Percentiles rank a stretch among this genome's conserved stretches.
These are phyloP conservation scores for Botrytis byssoidea DNA, from an alignment of 2,329 filamentous ascomycete genomes.

Conservation along the genomic window DNA sequence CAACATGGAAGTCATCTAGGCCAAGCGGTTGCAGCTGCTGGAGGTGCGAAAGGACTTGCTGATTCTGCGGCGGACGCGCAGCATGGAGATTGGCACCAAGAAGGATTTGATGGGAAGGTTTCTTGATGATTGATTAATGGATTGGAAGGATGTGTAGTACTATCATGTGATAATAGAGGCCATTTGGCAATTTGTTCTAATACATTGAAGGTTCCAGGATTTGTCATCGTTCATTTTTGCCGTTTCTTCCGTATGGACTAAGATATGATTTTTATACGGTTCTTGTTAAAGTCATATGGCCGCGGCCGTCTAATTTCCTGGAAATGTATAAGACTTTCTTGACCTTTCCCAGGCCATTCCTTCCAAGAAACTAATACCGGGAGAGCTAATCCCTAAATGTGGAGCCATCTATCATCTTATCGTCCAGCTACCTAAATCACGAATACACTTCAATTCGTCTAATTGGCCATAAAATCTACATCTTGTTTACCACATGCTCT, in stretches of 20 bases:
- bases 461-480: neutral
- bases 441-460: neutral
- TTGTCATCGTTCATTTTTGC: neutral
- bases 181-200: conserved; percentile 14
- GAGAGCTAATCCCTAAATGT: conserved; percentile 12
- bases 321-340: neutral
- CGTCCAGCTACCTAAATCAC: neutral
- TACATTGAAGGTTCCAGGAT: conserved; percentile 4
- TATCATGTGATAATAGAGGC: conserved; percentile 33
- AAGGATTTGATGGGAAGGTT: conserved; percentile 40
- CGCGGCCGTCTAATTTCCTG: neutral
- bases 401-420: conserved; percentile 2
- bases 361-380: conserved; percentile 4
- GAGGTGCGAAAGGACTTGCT: conserved; percentile 43
- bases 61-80: conserved; percentile 39
- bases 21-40: conserved; percentile 45
- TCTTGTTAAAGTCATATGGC: conserved; percentile 5
- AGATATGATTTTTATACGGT: neutral
- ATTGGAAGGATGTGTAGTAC: conserved; percentile 27
- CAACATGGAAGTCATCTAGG: conserved; percentile 38
- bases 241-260: neutral
- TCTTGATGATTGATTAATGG: conserved; percentile 26
- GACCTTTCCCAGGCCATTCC: neutral
- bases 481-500: neutral
- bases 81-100: conserved; percentile 62